phyloP scores from a whole-genome alignment of 2,329 filamentous ascomycete genomes.

The Diplocarpon rosae region DNA sequence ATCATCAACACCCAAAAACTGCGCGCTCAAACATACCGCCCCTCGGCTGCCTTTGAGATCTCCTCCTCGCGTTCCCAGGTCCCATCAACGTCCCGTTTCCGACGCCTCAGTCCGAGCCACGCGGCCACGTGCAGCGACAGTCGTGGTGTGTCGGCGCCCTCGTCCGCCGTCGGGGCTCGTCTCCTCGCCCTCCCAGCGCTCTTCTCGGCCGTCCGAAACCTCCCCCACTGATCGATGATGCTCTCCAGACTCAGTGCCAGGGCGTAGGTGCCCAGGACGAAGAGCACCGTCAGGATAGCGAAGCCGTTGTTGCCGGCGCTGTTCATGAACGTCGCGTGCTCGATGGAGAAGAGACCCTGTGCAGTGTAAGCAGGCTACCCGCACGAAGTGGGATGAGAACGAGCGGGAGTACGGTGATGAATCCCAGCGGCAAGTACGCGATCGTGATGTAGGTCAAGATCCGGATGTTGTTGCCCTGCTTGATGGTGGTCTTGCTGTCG shows the following conservation, averaged over 20 bases:
- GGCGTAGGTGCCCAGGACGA: conserved; percentile 12
- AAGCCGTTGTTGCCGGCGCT: conserved; percentile 7
- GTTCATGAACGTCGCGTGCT: conserved; percentile 8
- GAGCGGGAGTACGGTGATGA: too few species aligned
- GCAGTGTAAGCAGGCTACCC: not conserved
- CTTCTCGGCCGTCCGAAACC: too few species aligned
- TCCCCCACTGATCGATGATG: conserved; percentile 7
- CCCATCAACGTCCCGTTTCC: not conserved
- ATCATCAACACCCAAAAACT: too few species aligned
- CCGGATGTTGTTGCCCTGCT: conserved; percentile 51
- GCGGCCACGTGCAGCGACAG: too few species aligned
- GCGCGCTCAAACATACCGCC: too few species aligned
- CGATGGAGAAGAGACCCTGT: conserved; percentile 10
- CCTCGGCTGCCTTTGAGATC: conserved; percentile 2
- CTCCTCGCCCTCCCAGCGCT: too few species aligned
- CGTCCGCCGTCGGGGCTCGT: too few species aligned
- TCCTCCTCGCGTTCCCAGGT: conserved; percentile 1
- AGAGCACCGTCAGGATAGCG: conserved; percentile 9
- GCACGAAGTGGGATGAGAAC: conserved; percentile 40
- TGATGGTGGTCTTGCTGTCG: conserved; percentile 48
- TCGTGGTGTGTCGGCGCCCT: too few species aligned
- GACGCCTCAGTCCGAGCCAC: conserved; percentile 5
- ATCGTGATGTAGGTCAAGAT: conserved; percentile 49
- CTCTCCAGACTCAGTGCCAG: conserved; percentile 13
- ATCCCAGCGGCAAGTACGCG: too few species aligned